A percentile compares a stretch with the other conserved stretches of the same genome.
phyloP scores from a whole-genome alignment of 108 stramenopile genomes.

The Pseudonitzschia delicatissima region DNA sequence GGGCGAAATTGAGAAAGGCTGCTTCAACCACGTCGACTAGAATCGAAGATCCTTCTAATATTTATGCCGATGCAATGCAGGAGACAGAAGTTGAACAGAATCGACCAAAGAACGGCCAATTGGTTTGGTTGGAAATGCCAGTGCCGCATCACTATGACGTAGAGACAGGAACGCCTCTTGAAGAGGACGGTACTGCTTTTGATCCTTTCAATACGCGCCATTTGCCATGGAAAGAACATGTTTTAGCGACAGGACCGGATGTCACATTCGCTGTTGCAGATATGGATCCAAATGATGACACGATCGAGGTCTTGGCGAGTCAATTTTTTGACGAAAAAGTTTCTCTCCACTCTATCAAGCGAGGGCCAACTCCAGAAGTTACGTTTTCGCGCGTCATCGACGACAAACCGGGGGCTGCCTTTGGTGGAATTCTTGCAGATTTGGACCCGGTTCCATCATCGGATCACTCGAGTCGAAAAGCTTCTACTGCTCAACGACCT shows the following conservation, averaged over 20 bases:
- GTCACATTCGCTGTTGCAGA: slow-evolving; percentile 95
- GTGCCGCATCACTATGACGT: slow-evolving; percentile 60
- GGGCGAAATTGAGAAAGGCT: slow-evolving; percentile 61
- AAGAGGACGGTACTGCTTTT: slow-evolving; percentile 77
- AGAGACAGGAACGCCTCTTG: slow-evolving; percentile 67
- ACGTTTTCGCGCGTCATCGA: slow-evolving; percentile 72
- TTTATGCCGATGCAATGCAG: slow-evolving; percentile 11
- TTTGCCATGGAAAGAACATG: slow-evolving; percentile 80
- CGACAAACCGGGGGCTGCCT: slow-evolving; percentile 84
- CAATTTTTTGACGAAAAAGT: slow-evolving; percentile 88
- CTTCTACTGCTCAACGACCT: not conserved
- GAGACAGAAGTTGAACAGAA: not conserved
- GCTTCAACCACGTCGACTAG: not conserved
- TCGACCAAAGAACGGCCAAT: slow-evolving; percentile 56
- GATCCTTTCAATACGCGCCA: slow-evolving; percentile 71
- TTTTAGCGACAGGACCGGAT: slow-evolving; percentile 90
- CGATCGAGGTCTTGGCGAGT: slow-evolving; percentile 87
- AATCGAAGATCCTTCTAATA: not conserved
- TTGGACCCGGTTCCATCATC: slow-evolving; percentile 53
- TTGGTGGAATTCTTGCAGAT: slow-evolving; percentile 84
- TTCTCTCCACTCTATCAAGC: slow-evolving; percentile 75
- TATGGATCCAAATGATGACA: slow-evolving; percentile 80
- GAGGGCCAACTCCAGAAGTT: slow-evolving; percentile 55
- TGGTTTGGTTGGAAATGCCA: slow-evolving; percentile 86
- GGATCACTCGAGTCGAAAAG: too few relatives aligned